Evolutionary conservation across 1,284 basidiomycete species (phyloP).

Genomic region (Ceratobasidium theobromae): DNA sequence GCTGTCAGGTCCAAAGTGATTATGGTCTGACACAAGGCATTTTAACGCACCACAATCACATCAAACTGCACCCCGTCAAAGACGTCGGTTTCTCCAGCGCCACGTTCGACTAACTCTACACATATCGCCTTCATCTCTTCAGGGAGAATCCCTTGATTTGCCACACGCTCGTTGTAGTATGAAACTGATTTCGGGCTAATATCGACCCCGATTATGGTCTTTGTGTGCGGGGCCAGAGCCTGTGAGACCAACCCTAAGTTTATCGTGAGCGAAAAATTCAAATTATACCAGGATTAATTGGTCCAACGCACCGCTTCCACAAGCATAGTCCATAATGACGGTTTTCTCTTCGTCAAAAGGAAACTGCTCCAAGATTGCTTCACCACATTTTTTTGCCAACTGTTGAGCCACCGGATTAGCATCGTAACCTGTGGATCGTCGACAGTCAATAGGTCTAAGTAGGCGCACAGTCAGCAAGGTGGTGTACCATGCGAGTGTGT

Average conservation of each 20-base stretch:
- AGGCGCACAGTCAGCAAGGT: neutral
- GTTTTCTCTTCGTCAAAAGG: conserved; percentile 58
- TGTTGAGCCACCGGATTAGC: neutral
- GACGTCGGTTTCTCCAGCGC: conserved; percentile 44
- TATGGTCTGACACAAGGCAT: neutral
- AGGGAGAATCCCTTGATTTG: conserved; percentile 56
- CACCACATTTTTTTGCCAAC: conserved; percentile 4
- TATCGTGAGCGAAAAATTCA: too few relatives aligned
- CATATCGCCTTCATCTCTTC: conserved; percentile 43
- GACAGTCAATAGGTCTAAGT: neutral
- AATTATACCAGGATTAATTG: too few relatives aligned
- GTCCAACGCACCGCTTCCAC: conserved; percentile 57
- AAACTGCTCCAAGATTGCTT: conserved; percentile 6
- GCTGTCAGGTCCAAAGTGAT: neutral
- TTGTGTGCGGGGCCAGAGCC: conserved; percentile 55
- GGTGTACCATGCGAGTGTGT: neutral
- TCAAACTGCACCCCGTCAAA: conserved; percentile 60
- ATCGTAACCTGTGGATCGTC: conserved; percentile 1
- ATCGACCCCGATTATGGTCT: conserved; percentile 66
- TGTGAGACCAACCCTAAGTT: conserved; percentile 60
- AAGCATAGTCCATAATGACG: conserved; percentile 67
- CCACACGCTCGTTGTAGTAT: conserved; percentile 57
- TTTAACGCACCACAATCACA: conserved; percentile 54
- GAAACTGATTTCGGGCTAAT: conserved; percentile 68
- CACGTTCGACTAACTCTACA: conserved; percentile 49